phyloP scores from a whole-genome alignment of 768 basidiomycete species.

The Erythrobasidium yunnanense region DNA sequence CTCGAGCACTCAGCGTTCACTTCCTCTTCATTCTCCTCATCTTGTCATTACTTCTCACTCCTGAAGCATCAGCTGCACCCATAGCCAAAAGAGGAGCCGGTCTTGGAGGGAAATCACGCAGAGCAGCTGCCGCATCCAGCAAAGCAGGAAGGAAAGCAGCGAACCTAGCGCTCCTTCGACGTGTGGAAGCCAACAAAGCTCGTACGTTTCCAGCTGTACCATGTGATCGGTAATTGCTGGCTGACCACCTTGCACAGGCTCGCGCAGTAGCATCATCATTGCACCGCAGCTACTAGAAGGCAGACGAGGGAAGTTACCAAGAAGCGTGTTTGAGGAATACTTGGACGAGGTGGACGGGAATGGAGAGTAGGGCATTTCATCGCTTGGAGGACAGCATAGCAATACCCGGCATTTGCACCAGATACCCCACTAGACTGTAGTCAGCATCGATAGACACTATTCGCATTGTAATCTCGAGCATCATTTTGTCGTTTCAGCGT shows the following conservation, averaged over 20 bases:
- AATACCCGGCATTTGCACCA: background rate
- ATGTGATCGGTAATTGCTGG: too few species aligned
- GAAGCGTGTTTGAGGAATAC: conserved; percentile 18
- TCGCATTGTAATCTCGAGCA: background rate
- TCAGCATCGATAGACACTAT: too few species aligned
- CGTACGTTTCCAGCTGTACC: background rate
- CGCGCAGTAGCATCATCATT: conserved; percentile 5
- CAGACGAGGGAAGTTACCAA: background rate
- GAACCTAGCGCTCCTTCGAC: too few species aligned
- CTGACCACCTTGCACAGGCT: background rate
- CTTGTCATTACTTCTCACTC: too few species aligned
- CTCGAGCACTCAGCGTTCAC: too few species aligned
- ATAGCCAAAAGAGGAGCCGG: too few species aligned
- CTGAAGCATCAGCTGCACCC: too few species aligned
- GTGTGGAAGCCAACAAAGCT: background rate
- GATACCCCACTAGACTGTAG: background rate
- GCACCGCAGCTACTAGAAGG: background rate
- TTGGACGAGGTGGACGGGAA: background rate
- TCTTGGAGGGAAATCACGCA: too few species aligned
- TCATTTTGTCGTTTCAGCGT: background rate
- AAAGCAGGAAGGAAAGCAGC: too few species aligned
- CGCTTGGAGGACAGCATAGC: background rate
- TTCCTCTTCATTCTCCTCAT: too few species aligned
- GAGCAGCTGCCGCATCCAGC: too few species aligned
- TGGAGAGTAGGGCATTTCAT: background rate